Conservation (phyloP, 495 filamentous ascomycete genomes). For the Tuber melanosporum region DNA sequence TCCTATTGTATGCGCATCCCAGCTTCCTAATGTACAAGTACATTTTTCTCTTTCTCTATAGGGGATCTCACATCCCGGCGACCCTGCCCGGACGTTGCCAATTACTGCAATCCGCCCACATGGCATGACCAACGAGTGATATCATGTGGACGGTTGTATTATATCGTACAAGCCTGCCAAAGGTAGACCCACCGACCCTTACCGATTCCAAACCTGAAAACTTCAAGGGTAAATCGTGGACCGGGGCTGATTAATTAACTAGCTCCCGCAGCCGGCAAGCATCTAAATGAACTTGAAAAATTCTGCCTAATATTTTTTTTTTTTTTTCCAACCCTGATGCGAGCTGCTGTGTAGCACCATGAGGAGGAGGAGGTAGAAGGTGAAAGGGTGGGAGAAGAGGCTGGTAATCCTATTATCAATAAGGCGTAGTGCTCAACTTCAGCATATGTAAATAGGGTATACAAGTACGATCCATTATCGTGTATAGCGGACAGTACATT, state of each 20-base stretch:
- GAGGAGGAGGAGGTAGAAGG: neutral
- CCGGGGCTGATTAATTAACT: neutral
- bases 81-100: neutral
- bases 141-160: neutral
- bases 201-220: neutral
- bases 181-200: neutral
- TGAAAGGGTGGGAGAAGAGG: neutral
- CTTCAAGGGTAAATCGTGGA: neutral
- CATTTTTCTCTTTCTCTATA: too few relatives aligned
- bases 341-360: neutral
- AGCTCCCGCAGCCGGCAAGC: neutral
- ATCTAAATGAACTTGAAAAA: too few relatives aligned
- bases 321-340: too few relatives aligned
- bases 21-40: neutral
- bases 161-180: neutral
- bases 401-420: neutral
- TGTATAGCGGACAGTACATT: neutral
- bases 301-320: too few relatives aligned
- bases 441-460: neutral
- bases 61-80: neutral
- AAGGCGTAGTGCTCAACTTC: neutral
- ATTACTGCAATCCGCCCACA: too few relatives aligned
- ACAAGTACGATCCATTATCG: neutral
- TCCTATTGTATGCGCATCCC: neutral
- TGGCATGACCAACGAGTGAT: neutral